These are phyloP conservation scores for Aspergillus pseudonomiae DNA, from an alignment of 2,329 filamentous ascomycete genomes.

Conservation along the genomic window DNA sequence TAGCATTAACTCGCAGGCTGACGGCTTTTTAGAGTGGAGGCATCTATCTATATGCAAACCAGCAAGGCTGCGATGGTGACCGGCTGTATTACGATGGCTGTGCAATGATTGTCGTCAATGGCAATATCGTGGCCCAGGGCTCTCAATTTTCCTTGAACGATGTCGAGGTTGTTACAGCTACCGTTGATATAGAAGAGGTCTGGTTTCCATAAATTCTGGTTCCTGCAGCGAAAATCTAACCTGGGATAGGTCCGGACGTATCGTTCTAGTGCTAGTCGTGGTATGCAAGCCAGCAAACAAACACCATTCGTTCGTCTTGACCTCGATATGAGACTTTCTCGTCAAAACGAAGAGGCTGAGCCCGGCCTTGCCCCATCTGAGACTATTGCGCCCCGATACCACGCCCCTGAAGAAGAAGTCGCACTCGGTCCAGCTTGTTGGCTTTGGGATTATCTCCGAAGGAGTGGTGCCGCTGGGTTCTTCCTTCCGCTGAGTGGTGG, in stretches of 20 bases:
- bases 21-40: slow-evolving; percentile 43
- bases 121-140: slow-evolving; percentile 66
- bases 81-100: slow-evolving; percentile 66
- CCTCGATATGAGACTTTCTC: slow-evolving; percentile 39
- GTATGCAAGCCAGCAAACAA: slow-evolving; percentile 38
- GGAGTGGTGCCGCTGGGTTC: slow-evolving; percentile 41
- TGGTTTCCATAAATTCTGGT: slow-evolving; percentile 39
- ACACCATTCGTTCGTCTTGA: slow-evolving; percentile 41
- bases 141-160: slow-evolving; percentile 67
- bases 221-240: neutral
- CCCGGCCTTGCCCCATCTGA: slow-evolving; percentile 49
- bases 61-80: slow-evolving; percentile 62
- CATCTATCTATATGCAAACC: slow-evolving; percentile 64
- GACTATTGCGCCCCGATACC: slow-evolving; percentile 54
- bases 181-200: slow-evolving; percentile 72
- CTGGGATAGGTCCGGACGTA: slow-evolving; percentile 38
- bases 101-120: slow-evolving; percentile 65
- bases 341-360: slow-evolving; percentile 46
- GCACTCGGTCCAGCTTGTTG: slow-evolving; percentile 66
- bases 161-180: slow-evolving; percentile 68
- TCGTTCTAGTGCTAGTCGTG: slow-evolving; percentile 31
- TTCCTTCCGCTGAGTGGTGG: slow-evolving; percentile 45
- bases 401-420: slow-evolving; percentile 69
- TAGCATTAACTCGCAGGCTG: neutral
- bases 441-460: slow-evolving; percentile 55